Percentiles rank a stretch among this genome's conserved stretches.
phyloP scores from a whole-genome alignment of 176 grass and related monocot genomes.

The Musa schizocarpa region DNA sequence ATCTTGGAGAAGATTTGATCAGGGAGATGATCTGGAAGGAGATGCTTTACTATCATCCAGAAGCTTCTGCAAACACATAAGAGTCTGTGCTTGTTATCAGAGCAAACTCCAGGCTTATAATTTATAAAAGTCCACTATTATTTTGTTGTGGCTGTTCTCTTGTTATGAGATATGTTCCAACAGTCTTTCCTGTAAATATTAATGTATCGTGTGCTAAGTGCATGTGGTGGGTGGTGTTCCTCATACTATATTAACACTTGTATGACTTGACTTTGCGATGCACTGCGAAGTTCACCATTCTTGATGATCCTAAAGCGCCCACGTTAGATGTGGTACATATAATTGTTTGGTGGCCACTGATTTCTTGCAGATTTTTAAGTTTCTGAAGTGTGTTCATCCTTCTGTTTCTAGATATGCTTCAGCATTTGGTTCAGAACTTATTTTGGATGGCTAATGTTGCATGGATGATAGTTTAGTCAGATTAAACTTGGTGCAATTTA shows the following conservation, averaged over 20 bases:
- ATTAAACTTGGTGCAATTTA: not conserved
- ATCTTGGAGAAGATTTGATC: conserved; percentile 34
- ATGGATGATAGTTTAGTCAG: not conserved
- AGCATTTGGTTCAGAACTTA: not conserved
- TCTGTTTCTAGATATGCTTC: not conserved
- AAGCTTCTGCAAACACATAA: conserved; percentile 20
- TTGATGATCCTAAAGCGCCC: not conserved
- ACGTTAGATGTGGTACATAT: not conserved
- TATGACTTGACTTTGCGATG: not conserved
- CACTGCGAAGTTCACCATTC: not conserved
- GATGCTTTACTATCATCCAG: conserved; percentile 38
- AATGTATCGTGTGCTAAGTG: not conserved
- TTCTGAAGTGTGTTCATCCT: not conserved
- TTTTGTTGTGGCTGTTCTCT: not conserved
- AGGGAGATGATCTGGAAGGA: conserved; percentile 43
- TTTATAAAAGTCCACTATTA: not conserved
- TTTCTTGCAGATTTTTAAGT: not conserved
- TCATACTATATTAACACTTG: not conserved
- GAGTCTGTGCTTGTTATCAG: conserved; percentile 16
- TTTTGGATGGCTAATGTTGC: not conserved
- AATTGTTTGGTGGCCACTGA: not conserved
- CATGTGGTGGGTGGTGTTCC: not conserved
- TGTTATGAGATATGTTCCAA: not conserved
- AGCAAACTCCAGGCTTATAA: conserved; percentile 7
- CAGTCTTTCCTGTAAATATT: not conserved